phyloP scores from a whole-genome alignment of 331 rosid genomes.

The Phaseolus coccineus region DNA sequence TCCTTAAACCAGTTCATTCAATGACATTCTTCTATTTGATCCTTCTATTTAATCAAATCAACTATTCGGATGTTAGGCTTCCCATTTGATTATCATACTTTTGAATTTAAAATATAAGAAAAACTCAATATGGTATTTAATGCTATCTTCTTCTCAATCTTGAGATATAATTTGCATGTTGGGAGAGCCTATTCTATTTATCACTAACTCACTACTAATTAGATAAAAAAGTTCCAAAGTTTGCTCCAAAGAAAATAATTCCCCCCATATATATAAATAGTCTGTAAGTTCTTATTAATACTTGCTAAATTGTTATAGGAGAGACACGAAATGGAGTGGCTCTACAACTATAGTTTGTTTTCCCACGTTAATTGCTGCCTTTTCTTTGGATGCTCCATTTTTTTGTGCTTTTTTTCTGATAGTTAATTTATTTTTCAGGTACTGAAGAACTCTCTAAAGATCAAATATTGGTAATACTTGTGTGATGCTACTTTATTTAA shows the following conservation, averaged over 20 bases:
- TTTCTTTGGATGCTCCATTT: slow-evolving; percentile 28
- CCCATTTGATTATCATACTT: not conserved
- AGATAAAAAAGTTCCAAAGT: slow-evolving; percentile 8
- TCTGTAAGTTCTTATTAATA: slow-evolving; percentile 11
- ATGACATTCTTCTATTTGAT: slow-evolving; percentile 10
- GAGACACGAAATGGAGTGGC: slow-evolving; percentile 25
- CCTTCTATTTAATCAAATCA: slow-evolving; percentile 20
- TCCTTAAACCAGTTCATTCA: slow-evolving; percentile 30
- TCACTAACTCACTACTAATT: not conserved
- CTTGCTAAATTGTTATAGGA: slow-evolving; percentile 6
- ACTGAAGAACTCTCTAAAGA: slow-evolving; percentile 85
- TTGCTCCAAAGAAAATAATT: slow-evolving; percentile 17
- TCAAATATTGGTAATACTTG: slow-evolving; percentile 68
- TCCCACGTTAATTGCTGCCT: slow-evolving; percentile 1
- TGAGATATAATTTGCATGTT: slow-evolving; percentile 21
- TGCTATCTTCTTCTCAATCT: slow-evolving; percentile 17
- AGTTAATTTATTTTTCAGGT: slow-evolving; percentile 55
- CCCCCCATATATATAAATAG: slow-evolving; percentile 19
- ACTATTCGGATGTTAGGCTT: slow-evolving; percentile 16
- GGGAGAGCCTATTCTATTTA: slow-evolving; percentile 21
- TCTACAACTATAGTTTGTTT: slow-evolving; percentile 19
- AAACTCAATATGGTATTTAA: slow-evolving; percentile 16
- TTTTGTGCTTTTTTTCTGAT: slow-evolving; percentile 31
- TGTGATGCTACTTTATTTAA: slow-evolving; percentile 33
- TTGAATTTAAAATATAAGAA: slow-evolving; percentile 20